phyloP scores from a whole-genome alignment of 176 grass and related monocot genomes.

The Raddia distichophylla region DNA sequence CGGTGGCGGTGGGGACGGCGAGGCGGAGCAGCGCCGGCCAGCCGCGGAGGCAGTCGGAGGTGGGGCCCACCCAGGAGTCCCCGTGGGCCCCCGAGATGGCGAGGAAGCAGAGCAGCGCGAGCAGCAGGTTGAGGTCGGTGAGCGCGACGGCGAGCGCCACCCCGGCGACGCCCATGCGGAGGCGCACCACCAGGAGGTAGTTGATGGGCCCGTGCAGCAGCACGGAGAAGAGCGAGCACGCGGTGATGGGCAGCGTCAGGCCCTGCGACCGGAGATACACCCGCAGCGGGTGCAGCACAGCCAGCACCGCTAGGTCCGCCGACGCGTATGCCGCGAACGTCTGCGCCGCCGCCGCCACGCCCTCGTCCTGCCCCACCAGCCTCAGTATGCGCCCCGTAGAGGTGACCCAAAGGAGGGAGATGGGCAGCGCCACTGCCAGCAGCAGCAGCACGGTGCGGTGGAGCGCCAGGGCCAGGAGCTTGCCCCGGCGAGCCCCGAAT shows the following conservation, averaged over 20 bases:
- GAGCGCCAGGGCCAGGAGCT: conserved; percentile 76
- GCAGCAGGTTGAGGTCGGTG: conserved; percentile 90
- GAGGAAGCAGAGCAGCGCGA: conserved; percentile 77
- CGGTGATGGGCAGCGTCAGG: conserved; percentile 82
- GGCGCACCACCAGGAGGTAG: conserved; percentile 77
- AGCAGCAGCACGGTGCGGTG: conserved; percentile 86
- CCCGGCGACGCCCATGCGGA: conserved; percentile 81
- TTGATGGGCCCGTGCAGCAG: conserved; percentile 88
- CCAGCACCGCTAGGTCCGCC: conserved; percentile 73
- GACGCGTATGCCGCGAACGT: conserved; percentile 72
- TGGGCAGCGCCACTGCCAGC: conserved; percentile 66
- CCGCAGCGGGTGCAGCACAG: conserved; percentile 86
- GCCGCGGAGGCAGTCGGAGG: conserved; percentile 66
- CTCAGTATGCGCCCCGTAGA: conserved; percentile 47
- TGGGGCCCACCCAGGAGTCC: conserved; percentile 74
- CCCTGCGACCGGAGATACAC: conserved; percentile 87
- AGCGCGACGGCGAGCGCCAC: conserved; percentile 83
- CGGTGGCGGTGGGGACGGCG: conserved; percentile 72
- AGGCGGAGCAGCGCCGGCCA: conserved; percentile 77
- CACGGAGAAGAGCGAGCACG: conserved; percentile 88
- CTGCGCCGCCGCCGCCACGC: conserved; percentile 62
- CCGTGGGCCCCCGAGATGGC: conserved; percentile 65
- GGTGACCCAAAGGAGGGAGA: conserved; percentile 67
- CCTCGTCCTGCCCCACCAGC: conserved; percentile 69
- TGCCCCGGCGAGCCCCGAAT: conserved; percentile 66